Evolutionary conservation across 495 filamentous ascomycete species (phyloP), one percentile per base, ranked within the genome.

Genomic region (Tuber aestivum): DNA sequence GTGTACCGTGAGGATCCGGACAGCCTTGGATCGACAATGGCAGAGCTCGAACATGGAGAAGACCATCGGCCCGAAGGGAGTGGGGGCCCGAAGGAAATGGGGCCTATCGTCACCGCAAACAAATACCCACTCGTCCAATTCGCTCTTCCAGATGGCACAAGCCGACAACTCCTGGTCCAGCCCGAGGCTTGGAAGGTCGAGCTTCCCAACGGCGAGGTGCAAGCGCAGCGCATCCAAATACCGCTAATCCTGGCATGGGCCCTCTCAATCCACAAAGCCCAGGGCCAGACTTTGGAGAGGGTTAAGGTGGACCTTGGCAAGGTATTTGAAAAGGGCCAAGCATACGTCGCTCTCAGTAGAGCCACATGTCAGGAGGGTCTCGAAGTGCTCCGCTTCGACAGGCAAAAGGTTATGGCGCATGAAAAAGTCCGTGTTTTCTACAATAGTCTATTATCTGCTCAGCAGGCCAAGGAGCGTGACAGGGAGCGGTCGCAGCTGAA

Each of bases 221-320:
- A 97, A 84, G 95, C 95, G 2, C 90, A 91, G 48, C 91, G 93
- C 42, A 86, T 84, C 10, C 92, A 95, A 82, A 80, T 95, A 77
- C 92, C 95, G 3, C 87, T 99, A 44, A 98, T 98, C 72, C 87
- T 99, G 18, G 95, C 95, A 1, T 98, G 95, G 95, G 96, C 95
- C 21, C 85, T 99, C 23, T 97, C 93, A 3, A 98, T 99, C 77
- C 95, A 99, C 86, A 99, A 99, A 85, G 95, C 96, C 14, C 95
- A 99, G 83, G 95, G 95, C 0, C 96, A 98, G 82, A 98, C 95
- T 21, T 86, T 99, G 69, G 94, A 97, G 81, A 88, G 95, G 23
- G 96, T 98, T 70, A 97, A 97, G 83, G 94, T 99, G 9, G 94
- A 98, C 80, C 87, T 99, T 0, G 93, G 93, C 23, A 91, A 87